Evolutionary conservation across 345 rosid species (phyloP).

Genomic region (Populus alba): DNA sequence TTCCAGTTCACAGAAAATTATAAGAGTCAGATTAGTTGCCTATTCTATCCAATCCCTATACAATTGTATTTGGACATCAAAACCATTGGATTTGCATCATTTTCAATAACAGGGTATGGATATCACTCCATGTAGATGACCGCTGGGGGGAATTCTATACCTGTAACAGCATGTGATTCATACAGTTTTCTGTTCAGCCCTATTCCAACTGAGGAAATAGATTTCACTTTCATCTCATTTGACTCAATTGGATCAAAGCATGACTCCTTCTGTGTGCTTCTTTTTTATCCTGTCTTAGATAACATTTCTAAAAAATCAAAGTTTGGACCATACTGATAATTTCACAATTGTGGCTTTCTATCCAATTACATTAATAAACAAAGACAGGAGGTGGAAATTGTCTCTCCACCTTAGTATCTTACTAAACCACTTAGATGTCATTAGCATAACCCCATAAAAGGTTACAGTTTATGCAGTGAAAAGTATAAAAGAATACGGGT

Average conservation of each 20-base stretch:
- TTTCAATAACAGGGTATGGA: not conserved
- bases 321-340: not conserved
- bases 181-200: not conserved
- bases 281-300: not conserved
- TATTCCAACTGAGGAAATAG: too few species aligned
- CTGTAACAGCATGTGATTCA: not conserved
- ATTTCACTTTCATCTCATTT: not conserved
- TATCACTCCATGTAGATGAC: not conserved
- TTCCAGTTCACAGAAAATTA: not conserved
- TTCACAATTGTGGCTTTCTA: not conserved
- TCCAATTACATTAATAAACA: not conserved
- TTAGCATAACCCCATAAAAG: not conserved
- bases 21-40: not conserved
- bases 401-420: not conserved
- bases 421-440: not conserved
- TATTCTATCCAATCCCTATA: not conserved
- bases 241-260: not conserved
- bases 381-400: not conserved
- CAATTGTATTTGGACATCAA: not conserved
- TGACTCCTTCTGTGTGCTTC: not conserved
- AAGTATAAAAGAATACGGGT: not conserved
- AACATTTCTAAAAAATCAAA: too few species aligned
- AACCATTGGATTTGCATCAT: not conserved
- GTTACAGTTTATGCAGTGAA: not conserved
- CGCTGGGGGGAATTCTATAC: not conserved